Conservation (phyloP, 1,284 basidiomycete species). For the Cutaneotrichosporon sp. region DNA sequence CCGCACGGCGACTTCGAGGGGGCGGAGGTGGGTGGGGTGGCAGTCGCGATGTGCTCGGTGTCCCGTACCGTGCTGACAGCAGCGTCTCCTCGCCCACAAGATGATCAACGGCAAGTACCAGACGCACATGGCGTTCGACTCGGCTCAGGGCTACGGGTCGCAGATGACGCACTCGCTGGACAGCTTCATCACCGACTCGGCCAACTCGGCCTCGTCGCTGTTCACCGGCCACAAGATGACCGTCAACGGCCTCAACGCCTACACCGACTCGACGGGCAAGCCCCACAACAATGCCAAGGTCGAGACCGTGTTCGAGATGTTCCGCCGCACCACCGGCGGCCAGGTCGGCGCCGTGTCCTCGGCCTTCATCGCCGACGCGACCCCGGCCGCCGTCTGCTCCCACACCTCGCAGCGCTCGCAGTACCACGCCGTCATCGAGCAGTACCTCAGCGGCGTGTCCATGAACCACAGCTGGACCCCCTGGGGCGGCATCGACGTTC, state of each 20-base stretch:
- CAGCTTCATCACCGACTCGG: conserved; percentile 54
- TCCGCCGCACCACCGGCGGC: conserved; percentile 44
- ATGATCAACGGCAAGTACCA: conserved; percentile 56
- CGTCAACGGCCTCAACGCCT: conserved; percentile 55
- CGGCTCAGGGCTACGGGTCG: conserved; percentile 39
- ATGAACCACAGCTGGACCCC: conserved; percentile 52
- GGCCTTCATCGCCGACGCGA: conserved; percentile 55
- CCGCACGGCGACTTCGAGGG: too few species aligned
- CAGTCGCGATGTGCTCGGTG: too few species aligned
- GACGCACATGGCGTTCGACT: conserved; percentile 45
- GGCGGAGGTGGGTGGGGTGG: too few species aligned
- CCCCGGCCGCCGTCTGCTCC: conserved; percentile 50
- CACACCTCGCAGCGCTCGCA: conserved; percentile 50
- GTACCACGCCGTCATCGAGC: conserved; percentile 50
- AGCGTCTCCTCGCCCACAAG: conserved; percentile 55
- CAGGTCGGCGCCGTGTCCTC: conserved; percentile 55
- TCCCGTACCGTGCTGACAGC: too few species aligned
- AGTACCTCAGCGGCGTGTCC: conserved; percentile 50
- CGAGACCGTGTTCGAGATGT: conserved; percentile 52
- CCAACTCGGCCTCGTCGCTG: conserved; percentile 56
- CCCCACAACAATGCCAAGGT: conserved; percentile 51
- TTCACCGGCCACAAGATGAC: conserved; percentile 54
- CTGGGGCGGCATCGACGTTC: conserved; percentile 49
- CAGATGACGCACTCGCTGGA: conserved; percentile 49
- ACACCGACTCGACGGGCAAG: conserved; percentile 42